Evolutionary conservation across 768 basidiomycete species (phyloP).

Genomic region (Grammothele lineata): DNA sequence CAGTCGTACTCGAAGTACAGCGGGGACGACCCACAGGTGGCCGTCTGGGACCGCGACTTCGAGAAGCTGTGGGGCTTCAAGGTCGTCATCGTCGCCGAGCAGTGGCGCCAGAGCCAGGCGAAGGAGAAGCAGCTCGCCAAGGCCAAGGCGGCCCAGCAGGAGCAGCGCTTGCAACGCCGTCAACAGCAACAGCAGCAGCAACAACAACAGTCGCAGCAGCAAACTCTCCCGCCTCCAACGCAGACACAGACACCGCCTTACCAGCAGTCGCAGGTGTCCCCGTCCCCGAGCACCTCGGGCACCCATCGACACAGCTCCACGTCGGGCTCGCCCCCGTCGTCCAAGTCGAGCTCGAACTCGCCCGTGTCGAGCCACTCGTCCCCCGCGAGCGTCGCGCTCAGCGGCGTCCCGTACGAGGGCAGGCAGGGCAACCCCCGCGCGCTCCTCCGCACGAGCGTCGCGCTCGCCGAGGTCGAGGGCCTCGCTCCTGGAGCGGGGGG

Average conservation of each 20-base stretch:
- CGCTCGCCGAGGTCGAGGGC: slow-evolving; percentile 8
- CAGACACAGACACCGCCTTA: too few species aligned
- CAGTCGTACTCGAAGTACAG: slow-evolving; percentile 67
- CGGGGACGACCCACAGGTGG: slow-evolving; percentile 50
- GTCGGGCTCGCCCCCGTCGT: background rate
- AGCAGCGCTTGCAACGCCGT: too few species aligned
- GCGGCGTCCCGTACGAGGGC: slow-evolving; percentile 8
- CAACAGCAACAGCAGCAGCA: slow-evolving; percentile 4
- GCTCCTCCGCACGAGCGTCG: slow-evolving; percentile 10
- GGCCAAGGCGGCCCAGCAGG: slow-evolving; percentile 2
- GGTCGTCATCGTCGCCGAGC: slow-evolving; percentile 24
- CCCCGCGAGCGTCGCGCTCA: background rate
- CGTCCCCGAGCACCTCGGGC: too few species aligned
- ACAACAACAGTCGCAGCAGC: slow-evolving; percentile 3
- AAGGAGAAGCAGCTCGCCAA: slow-evolving; percentile 16
- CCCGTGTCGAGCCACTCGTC: slow-evolving; percentile 12
- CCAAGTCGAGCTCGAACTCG: slow-evolving; percentile 9
- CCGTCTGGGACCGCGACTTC: slow-evolving; percentile 58
- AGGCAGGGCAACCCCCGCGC: slow-evolving; percentile 9
- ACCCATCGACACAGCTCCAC: slow-evolving; percentile 4
- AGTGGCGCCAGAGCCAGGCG: slow-evolving; percentile 25
- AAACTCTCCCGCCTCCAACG: background rate
- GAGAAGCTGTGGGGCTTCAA: slow-evolving; percentile 62
- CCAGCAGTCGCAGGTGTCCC: too few species aligned
- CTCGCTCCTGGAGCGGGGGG: slow-evolving; percentile 3